phyloP scores from a whole-genome alignment of 495 filamentous ascomycete genomes.

The Thermothielavioides terrestris region DNA sequence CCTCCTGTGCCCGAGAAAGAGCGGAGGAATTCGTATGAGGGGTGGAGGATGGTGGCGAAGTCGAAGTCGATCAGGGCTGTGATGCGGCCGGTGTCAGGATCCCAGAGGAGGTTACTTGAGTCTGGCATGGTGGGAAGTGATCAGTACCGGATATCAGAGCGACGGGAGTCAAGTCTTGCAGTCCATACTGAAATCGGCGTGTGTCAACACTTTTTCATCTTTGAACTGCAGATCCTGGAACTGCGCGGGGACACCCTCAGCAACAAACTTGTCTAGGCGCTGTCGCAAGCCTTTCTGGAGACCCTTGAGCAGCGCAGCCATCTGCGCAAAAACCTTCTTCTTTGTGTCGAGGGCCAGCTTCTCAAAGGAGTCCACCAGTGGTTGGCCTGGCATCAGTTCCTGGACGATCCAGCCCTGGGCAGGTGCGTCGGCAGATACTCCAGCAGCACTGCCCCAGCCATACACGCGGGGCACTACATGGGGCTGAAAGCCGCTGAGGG shows the following conservation, averaged over 20 bases:
- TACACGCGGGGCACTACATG: constrained; percentile 2
- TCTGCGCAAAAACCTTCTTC: neutral
- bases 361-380: neutral
- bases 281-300: constrained; percentile 2
- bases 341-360: neutral
- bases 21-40: neutral
- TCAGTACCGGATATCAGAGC: neutral
- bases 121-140: neutral
- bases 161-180: neutral
- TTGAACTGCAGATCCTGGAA: neutral
- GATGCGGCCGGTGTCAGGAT: neutral
- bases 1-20: neutral
- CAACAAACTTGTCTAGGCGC: constrained; percentile 1
- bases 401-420: constrained; percentile 4
- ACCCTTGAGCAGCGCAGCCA: neutral
- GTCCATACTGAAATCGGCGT: neutral
- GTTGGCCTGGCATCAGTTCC: neutral
- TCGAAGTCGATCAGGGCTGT: constrained; percentile 6
- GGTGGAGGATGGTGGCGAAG: constrained; percentile 2
- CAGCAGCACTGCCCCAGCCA: constrained; percentile 1
- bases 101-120: constrained; percentile 6
- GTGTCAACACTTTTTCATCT: neutral
- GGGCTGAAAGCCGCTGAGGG: neutral
- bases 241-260: neutral
- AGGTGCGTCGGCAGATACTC: neutral